Evolutionary conservation across 805 yeast genomes (phyloP).

Genomic region (Kluyveromyces siamensis): DNA sequence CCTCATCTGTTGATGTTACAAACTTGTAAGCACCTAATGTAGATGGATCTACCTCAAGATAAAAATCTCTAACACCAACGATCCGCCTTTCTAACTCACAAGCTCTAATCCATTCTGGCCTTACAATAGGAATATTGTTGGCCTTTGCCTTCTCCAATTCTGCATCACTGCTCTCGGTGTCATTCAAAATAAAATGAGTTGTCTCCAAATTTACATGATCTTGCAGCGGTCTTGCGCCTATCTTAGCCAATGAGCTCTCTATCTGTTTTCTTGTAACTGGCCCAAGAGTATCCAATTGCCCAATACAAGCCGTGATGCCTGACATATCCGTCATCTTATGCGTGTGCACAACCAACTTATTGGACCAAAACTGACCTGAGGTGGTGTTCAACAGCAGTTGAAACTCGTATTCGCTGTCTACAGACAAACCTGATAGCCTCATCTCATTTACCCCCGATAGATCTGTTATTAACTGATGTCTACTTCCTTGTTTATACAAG

Average conservation of each 20-base stretch:
- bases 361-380: slow-evolving; percentile 76
- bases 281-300: slow-evolving; percentile 57
- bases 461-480: slow-evolving; percentile 74
- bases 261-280: slow-evolving; percentile 45
- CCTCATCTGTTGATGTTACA: slow-evolving; percentile 10
- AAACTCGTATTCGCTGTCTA: slow-evolving; percentile 74
- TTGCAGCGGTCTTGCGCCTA: slow-evolving; percentile 80
- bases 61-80: slow-evolving; percentile 86
- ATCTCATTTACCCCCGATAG: slow-evolving; percentile 73
- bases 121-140: slow-evolving; percentile 82
- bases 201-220: slow-evolving; percentile 75
- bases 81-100: slow-evolving; percentile 83
- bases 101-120: slow-evolving; percentile 96
- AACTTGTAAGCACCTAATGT: slow-evolving; percentile 40
- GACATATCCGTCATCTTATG: slow-evolving; percentile 94
- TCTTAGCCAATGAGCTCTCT: slow-evolving; percentile 48
- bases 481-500: slow-evolving; percentile 53
- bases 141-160: slow-evolving; percentile 75
- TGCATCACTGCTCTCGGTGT: slow-evolving; percentile 22
- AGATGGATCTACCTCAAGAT: slow-evolving; percentile 46
- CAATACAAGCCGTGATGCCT: slow-evolving; percentile 87
- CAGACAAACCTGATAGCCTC: slow-evolving; percentile 83
- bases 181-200: slow-evolving; percentile 72
- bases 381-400: slow-evolving; percentile 77
- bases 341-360: slow-evolving; percentile 61